Conservation (phyloP, 2,329 filamentous ascomycete genomes). For the Arthrobotrys megalospora region DNA sequence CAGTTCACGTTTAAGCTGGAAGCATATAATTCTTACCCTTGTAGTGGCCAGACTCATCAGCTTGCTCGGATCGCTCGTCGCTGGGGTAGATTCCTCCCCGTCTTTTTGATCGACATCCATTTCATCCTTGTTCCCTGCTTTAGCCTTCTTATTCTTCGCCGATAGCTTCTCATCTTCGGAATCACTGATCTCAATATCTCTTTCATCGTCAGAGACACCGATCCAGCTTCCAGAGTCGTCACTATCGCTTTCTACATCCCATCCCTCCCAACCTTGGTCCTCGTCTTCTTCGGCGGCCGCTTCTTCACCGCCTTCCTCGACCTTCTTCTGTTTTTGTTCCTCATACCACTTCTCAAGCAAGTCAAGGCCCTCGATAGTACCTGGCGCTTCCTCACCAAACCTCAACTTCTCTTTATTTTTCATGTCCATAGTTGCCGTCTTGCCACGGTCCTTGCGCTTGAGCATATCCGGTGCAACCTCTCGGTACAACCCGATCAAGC, state of each 20-base stretch:
- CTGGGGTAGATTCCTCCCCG: slow-evolving; percentile 2
- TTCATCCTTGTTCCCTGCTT: slow-evolving; percentile 62
- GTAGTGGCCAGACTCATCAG: slow-evolving; percentile 65
- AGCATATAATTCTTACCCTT: slow-evolving; percentile 62
- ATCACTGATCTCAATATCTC: slow-evolving; percentile 78
- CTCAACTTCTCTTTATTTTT: slow-evolving; percentile 80
- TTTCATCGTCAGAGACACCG: slow-evolving; percentile 50
- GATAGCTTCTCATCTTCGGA: slow-evolving; percentile 77
- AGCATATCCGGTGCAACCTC: slow-evolving; percentile 92
- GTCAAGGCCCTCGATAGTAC: slow-evolving; percentile 91
- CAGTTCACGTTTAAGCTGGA: background rate
- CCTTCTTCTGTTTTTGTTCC: slow-evolving; percentile 77
- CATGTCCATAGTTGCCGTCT: slow-evolving; percentile 87
- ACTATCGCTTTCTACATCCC: slow-evolving; percentile 84
- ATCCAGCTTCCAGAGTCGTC: slow-evolving; percentile 69
- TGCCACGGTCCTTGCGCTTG: slow-evolving; percentile 90
- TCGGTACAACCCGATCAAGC: slow-evolving; percentile 88
- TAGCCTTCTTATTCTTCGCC: slow-evolving; percentile 73
- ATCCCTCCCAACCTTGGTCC: slow-evolving; percentile 72
- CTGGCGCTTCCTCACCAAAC: slow-evolving; percentile 85
- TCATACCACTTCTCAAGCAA: slow-evolving; percentile 94
- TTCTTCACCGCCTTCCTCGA: slow-evolving; percentile 80
- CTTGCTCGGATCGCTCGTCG: slow-evolving; percentile 59
- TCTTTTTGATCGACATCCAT: slow-evolving; percentile 61
- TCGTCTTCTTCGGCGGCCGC: slow-evolving; percentile 75